phyloP scores from a whole-genome alignment of 2,329 filamentous ascomycete species.

The Pseudocercospora musae region DNA sequence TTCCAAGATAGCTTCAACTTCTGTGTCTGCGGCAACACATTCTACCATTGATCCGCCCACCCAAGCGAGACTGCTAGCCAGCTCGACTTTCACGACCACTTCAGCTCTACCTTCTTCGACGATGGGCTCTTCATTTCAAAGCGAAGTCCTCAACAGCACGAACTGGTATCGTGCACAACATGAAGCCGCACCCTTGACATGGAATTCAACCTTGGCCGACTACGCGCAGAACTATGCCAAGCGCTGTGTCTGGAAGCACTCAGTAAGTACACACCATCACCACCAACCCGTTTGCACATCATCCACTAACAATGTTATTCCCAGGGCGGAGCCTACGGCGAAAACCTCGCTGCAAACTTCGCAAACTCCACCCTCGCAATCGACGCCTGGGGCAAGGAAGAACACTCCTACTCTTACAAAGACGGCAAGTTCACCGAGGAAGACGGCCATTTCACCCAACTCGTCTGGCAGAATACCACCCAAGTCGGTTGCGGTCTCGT shows the following conservation, averaged over 20 bases:
- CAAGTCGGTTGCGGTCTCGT: slow-evolving; percentile 30
- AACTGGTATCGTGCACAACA: slow-evolving; percentile 31
- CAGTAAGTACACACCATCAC: slow-evolving; percentile 16
- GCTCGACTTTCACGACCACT: neutral
- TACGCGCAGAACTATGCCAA: slow-evolving; percentile 31
- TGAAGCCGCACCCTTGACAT: slow-evolving; percentile 24
- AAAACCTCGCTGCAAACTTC: slow-evolving; percentile 33
- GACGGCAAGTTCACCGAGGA: slow-evolving; percentile 28
- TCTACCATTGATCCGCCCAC: neutral
- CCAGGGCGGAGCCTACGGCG: slow-evolving; percentile 32
- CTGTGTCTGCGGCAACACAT: neutral
- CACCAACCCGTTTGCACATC: neutral
- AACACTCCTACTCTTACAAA: slow-evolving; percentile 29
- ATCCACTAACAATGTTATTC: neutral
- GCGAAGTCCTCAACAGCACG: slow-evolving; percentile 33
- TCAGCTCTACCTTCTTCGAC: slow-evolving; percentile 4
- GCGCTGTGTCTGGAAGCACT: slow-evolving; percentile 33
- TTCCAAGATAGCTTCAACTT: neutral
- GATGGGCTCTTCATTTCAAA: slow-evolving; percentile 18
- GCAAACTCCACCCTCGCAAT: slow-evolving; percentile 23
- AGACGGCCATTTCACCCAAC: slow-evolving; percentile 35
- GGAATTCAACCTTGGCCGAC: slow-evolving; percentile 29
- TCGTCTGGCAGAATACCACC: slow-evolving; percentile 34
- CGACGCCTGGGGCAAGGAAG: slow-evolving; percentile 34
- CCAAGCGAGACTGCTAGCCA: slow-evolving; percentile 1